phyloP scores from a whole-genome alignment of 768 basidiomycete genomes.

The Tephrocybe sp. region DNA sequence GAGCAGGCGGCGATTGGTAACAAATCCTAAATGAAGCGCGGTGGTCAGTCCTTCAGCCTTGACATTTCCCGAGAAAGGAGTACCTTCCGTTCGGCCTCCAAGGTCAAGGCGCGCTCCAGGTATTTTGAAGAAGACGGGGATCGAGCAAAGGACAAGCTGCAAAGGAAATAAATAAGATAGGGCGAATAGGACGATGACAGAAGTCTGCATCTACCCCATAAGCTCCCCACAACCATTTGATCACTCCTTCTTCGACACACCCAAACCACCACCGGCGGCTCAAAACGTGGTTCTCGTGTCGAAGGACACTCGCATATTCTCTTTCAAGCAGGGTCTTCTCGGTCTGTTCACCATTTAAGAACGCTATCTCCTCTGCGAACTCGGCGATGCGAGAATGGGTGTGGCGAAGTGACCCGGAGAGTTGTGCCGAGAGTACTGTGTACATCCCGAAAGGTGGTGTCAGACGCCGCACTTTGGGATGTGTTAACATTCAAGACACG shows the following conservation, averaged over 20 bases:
- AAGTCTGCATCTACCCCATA: conserved; percentile 58
- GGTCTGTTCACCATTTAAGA: conserved; percentile 83
- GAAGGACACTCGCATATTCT: conserved; percentile 80
- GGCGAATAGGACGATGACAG: neutral
- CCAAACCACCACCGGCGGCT: conserved; percentile 86
- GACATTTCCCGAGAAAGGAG: neutral
- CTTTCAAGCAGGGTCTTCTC: conserved; percentile 92
- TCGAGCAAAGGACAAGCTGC: conserved; percentile 83
- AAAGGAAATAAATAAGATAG: conserved; percentile 13
- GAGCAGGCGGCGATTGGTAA: conserved; percentile 91
- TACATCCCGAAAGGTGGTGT: conserved; percentile 94
- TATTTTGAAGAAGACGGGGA: conserved; percentile 89
- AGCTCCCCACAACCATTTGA: conserved; percentile 97
- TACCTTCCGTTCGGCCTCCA: conserved; percentile 88
- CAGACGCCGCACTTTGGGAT: conserved; percentile 70
- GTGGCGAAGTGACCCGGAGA: conserved; percentile 88
- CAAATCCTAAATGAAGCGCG: conserved; percentile 66
- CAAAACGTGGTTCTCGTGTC: conserved; percentile 83
- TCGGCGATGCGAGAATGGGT: conserved; percentile 90
- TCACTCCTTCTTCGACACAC: conserved; percentile 90
- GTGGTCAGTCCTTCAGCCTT: neutral
- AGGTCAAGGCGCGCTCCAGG: conserved; percentile 76
- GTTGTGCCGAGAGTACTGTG: conserved; percentile 83
- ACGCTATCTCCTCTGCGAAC: conserved; percentile 86
- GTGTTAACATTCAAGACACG: neutral